Base-by-base conservation (phyloP, 2,329 filamentous ascomycete species). In the Alternaria solani region DNA sequence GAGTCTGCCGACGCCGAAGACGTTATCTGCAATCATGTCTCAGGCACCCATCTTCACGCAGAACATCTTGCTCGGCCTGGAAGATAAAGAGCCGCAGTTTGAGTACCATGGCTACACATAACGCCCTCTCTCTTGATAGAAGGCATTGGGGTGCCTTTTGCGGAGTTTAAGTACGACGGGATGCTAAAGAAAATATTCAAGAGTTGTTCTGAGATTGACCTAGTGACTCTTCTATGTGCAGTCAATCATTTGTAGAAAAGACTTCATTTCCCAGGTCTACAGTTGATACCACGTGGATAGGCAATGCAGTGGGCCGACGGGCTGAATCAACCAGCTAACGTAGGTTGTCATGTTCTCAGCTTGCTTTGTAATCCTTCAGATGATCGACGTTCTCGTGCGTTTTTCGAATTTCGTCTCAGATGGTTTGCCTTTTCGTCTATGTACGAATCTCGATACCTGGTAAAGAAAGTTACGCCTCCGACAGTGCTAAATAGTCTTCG, bases 161-260 rank as follows among this genome's bases (percentile, higher is more conserved):
- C 86, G 0, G 87, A 89, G 74, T 89, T 89, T 80, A 88, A 87
- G 77, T 89, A 89, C 62, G 87, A 85, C 5, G 86, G 85, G 9
- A 81, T 81, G 62, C 86, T 87, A 9, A 87, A 88, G 72, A 87
- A 89, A 79, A 89, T 87, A 1, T 89, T 89, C 64, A 80, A 77
- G 6, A 76, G 80, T 71, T 76, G 68, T 60, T 65, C 88, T 18
- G 86, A 86, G 1, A 80, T 89, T 9, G 86, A 89, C 65, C 87
- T 89, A 72, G 81, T 73, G 0, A 75, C 76, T 9, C 87, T 87
- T 5, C 82, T 86, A 4, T 81, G 83, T 2, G 78, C 83, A 0
- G 89, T 89, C 69, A 89, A 87, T 64, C 79, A 88, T 65, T 65
- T 89, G 47, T 89, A 89, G 80, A 89, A 89, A 87, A 77, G 83